These are phyloP conservation scores for Peronosclerospora sorghi DNA, from an alignment of 352 stramenopile genomes.

Conservation along the genomic window DNA sequence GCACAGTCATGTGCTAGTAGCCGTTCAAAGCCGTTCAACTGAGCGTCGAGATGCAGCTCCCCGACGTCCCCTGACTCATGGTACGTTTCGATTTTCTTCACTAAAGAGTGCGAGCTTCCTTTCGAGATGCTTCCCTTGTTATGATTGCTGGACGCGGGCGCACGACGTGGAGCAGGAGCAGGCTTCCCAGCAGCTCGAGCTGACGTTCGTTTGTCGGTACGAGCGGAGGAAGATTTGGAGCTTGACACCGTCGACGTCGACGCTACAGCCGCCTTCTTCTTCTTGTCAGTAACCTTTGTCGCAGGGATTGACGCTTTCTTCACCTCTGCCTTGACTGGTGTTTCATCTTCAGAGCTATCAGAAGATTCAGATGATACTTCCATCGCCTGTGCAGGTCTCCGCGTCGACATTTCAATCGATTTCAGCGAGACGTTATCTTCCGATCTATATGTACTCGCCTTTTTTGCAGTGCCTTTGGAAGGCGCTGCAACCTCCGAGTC, in stretches of 20 bases:
- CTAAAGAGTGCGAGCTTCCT: conserved; percentile 63
- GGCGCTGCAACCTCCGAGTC: too few species aligned
- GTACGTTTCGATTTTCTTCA: conserved; percentile 77
- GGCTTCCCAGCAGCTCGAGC: background rate
- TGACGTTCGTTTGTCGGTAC: conserved; percentile 15
- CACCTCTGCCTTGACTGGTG: background rate
- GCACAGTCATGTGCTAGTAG: conserved; percentile 74
- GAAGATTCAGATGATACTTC: conserved; percentile 7
- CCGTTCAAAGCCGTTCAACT: conserved; percentile 75
- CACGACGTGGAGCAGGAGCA: conserved; percentile 4
- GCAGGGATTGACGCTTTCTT: conserved; percentile 1
- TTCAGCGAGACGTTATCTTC: conserved; percentile 10
- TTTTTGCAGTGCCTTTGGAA: too few species aligned
- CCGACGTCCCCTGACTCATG: conserved; percentile 28
- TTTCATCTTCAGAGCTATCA: conserved; percentile 3
- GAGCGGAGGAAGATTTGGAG: conserved; percentile 8
- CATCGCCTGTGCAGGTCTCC: conserved; percentile 8
- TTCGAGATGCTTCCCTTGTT: conserved; percentile 38
- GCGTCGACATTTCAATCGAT: conserved; percentile 2
- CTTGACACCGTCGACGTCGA: conserved; percentile 2
- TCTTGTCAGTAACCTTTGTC: conserved; percentile 2
- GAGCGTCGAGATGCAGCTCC: conserved; percentile 56
- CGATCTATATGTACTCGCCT: conserved; percentile 7
- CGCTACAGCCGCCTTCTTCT: background rate
- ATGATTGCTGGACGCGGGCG: conserved; percentile 5